Percentiles rank a stretch among this genome's conserved stretches.
Evolutionary conservation across 768 basidiomycete genomes (phyloP).

Genomic region (Postia placenta): DNA sequence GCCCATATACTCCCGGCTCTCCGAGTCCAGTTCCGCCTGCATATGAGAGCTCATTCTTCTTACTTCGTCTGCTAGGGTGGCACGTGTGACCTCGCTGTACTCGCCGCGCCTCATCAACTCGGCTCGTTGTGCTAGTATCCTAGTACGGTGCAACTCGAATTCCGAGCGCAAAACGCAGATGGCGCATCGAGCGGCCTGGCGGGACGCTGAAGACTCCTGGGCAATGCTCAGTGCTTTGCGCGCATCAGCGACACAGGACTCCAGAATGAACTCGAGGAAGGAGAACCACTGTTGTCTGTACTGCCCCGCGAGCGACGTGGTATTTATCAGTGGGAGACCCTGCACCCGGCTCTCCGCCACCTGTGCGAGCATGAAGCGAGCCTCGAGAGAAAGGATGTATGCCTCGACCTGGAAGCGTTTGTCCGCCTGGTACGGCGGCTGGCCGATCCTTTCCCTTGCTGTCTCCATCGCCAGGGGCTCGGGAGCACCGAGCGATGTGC

Average conservation of each 20-base stretch:
- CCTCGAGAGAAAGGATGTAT: slow-evolving; percentile 45
- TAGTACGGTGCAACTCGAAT: slow-evolving; percentile 47
- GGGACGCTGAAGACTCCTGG: slow-evolving; percentile 41
- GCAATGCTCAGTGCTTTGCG: slow-evolving; percentile 41
- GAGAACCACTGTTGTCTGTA: slow-evolving; percentile 40
- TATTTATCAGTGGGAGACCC: slow-evolving; percentile 18
- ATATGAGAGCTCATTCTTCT: slow-evolving; percentile 7
- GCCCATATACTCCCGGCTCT: slow-evolving; percentile 5
- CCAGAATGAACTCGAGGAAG: slow-evolving; percentile 40
- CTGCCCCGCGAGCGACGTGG: slow-evolving; percentile 14
- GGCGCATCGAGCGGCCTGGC: slow-evolving; percentile 42
- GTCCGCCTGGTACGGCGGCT: slow-evolving; percentile 52
- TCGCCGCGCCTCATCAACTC: slow-evolving; percentile 23
- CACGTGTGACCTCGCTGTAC: slow-evolving; percentile 16
- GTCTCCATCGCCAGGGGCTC: slow-evolving; percentile 44
- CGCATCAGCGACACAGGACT: slow-evolving; percentile 42
- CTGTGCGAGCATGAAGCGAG: slow-evolving; percentile 46
- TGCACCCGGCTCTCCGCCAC: slow-evolving; percentile 38
- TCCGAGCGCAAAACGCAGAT: slow-evolving; percentile 39
- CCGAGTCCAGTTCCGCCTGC: slow-evolving; percentile 1
- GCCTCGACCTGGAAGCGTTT: slow-evolving; percentile 57
- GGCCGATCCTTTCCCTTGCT: slow-evolving; percentile 48
- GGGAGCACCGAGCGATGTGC: slow-evolving; percentile 35
- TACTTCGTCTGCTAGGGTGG: slow-evolving; percentile 17
- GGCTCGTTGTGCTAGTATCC: slow-evolving; percentile 25